Evolutionary conservation across 2,329 filamentous ascomycete species (phyloP), one percentile per base, ranked within the genome.

Genomic region (Neurospora sp.): DNA sequence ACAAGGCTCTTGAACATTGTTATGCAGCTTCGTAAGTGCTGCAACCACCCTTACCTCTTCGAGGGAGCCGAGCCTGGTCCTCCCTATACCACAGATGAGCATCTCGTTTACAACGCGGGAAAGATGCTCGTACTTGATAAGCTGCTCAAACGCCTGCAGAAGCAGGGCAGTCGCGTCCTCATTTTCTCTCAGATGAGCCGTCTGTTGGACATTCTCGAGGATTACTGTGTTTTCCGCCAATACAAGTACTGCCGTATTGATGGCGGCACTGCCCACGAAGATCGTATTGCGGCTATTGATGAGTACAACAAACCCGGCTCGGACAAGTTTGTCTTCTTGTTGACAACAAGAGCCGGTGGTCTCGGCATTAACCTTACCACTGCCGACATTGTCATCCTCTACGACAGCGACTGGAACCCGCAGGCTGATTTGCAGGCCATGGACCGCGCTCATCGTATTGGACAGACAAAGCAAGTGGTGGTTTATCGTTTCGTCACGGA

Each of bases 111-210:
- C 82, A 99, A 98, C 76, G 89, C 96, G 1, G 96, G 94, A 28
- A 99, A 99, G 83, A 99, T 99, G 96, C 88, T 93, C 39, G 93
- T 99, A 78, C 86, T 99, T 19, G 96, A 99, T 83, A 97, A 93
- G 81, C 87, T 99, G 11, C 84, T 99, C 67, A 89, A 87, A 76
- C 89, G 94, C 66, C 88, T 99, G 83, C 86, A 94, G 80, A 88
- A 87, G 66, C 91, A 97, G 78, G 96, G 93, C 57, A 98, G 94
- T 78, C 88, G 96, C 74, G 93, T 99, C n/a, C 87, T 99, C 69
- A 98, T 99, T 75, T 99, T 99, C 83, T 99, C 96, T 0, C 96
- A 99, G 78, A 99, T 99, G 96, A 97, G 94, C 77, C 92, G 96
- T 86, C 86, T 97, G 46, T 84, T 99, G 57, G 96, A 99, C 78